phyloP scores from a whole-genome alignment of 805 yeast species.

The Metschnikowia kofuensis region DNA sequence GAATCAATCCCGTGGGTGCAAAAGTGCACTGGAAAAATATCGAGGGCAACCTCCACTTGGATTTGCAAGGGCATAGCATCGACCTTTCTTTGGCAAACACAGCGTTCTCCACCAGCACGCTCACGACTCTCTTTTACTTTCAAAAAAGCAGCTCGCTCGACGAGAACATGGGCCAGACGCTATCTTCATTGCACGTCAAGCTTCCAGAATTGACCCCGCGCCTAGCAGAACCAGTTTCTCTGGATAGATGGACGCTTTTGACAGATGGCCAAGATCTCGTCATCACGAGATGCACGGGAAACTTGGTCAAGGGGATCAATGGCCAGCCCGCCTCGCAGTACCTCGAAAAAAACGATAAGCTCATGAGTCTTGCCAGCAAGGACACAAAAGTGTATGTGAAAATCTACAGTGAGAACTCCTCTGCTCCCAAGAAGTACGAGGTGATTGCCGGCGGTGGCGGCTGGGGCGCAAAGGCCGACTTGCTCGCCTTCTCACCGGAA shows the following conservation, averaged over 20 bases:
- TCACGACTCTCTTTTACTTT: constrained; percentile 36
- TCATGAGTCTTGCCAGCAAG: constrained; percentile 40
- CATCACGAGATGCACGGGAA: constrained; percentile 52
- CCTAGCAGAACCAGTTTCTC: constrained; percentile 4
- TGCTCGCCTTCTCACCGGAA: constrained; percentile 63
- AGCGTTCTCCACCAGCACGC: constrained; percentile 32
- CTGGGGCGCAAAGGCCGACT: constrained; percentile 68
- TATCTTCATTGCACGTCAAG: constrained; percentile 25
- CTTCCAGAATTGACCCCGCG: constrained; percentile 21
- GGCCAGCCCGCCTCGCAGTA: constrained; percentile 54
- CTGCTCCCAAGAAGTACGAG: constrained; percentile 33
- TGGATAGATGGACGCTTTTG: constrained; percentile 37
- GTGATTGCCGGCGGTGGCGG: constrained; percentile 76
- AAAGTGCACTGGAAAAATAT: constrained; percentile 39
- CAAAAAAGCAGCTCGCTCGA: constrained; percentile 15
- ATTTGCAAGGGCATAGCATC: constrained; percentile 15
- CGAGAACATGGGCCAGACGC: constrained; percentile 26
- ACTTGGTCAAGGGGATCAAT: constrained; percentile 57
- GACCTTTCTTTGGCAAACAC: constrained; percentile 38
- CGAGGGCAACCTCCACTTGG: constrained; percentile 23
- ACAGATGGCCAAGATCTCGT: constrained; percentile 25
- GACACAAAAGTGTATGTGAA: constrained; percentile 43
- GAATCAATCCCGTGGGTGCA: constrained; percentile 32
- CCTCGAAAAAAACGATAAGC: constrained; percentile 43
- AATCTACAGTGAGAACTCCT: constrained; percentile 15